Evolutionary conservation across 2,329 filamentous ascomycete genomes (phyloP).

Genomic region (Cercospora berteroae): DNA sequence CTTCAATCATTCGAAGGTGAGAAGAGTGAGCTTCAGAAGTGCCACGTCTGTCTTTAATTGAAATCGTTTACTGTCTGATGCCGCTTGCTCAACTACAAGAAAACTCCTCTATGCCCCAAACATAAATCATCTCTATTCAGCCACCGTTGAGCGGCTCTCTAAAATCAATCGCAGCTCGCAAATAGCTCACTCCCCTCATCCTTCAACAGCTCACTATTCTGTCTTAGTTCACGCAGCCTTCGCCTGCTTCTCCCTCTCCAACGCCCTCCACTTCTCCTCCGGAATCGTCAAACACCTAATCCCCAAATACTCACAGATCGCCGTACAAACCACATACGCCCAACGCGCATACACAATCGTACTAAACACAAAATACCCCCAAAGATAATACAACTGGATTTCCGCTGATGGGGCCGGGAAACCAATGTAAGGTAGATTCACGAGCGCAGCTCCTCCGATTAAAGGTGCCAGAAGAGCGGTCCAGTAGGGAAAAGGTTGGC

Average conservation of each 20-base stretch:
- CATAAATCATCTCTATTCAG: background rate
- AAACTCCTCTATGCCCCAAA: too few species aligned
- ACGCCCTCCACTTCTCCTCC: conserved; percentile 36
- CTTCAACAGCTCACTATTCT: too few species aligned
- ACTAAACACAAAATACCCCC: conserved; percentile 79
- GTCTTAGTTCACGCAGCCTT: too few species aligned
- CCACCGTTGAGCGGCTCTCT: conserved; percentile 10
- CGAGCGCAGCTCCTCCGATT: conserved; percentile 76
- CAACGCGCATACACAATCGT: conserved; percentile 85
- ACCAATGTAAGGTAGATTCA: conserved; percentile 77
- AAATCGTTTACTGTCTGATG: too few species aligned
- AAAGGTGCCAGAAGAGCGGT: conserved; percentile 87
- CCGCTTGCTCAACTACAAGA: too few species aligned
- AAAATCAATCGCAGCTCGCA: background rate
- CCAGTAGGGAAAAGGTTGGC: conserved; percentile 95
- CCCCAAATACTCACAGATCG: conserved; percentile 86
- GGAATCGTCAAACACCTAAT: conserved; percentile 92
- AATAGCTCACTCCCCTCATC: background rate
- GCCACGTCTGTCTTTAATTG: too few species aligned
- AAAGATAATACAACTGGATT: conserved; percentile 76
- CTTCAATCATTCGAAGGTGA: background rate
- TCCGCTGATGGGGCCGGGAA: conserved; percentile 60
- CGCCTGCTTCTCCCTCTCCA: conserved; percentile 28
- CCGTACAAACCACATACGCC: conserved; percentile 85
- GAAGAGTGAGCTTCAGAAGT: too few species aligned